Percentiles rank a stretch among this genome's conserved stretches.
phyloP scores from a whole-genome alignment of 2,329 filamentous ascomycete genomes.

The Conoideocrella luteorostrata region DNA sequence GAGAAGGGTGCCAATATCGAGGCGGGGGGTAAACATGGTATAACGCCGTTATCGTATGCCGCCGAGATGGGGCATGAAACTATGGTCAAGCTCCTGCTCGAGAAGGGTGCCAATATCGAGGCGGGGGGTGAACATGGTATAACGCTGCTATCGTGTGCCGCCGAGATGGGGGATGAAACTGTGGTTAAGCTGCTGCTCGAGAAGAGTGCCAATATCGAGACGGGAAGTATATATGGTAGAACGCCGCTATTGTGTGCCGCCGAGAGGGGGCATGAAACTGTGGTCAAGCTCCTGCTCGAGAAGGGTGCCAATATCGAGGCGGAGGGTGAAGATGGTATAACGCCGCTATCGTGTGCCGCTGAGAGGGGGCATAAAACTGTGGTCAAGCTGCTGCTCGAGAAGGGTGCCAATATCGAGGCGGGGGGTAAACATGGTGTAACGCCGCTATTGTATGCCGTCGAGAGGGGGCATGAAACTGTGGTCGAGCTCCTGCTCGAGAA shows the following conservation, averaged over 20 bases:
- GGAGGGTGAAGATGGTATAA: not conserved
- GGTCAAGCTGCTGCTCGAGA: not conserved
- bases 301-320: not conserved
- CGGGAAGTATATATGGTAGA: not conserved
- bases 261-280: not conserved
- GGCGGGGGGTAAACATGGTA: too few relatives aligned
- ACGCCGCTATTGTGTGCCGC: slow-evolving; percentile 5
- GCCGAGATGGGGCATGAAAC: not conserved
- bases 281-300: not conserved
- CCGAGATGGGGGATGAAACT: too few relatives aligned
- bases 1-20: too few relatives aligned
- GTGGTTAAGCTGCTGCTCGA: not conserved
- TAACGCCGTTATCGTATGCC: slow-evolving; percentile 4
- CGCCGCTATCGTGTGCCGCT: not conserved
- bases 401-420: not conserved
- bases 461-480: not conserved
- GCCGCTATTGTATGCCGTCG: not conserved
- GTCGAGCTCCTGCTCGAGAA: not conserved
- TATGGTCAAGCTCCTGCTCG: not conserved
- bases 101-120: not conserved
- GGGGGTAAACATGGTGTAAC: not conserved
- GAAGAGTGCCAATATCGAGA: slow-evolving; percentile 1
- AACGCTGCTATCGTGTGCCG: too few relatives aligned
- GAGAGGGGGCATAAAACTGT: not conserved
- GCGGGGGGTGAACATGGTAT: too few relatives aligned